Evolutionary conservation across 2,329 filamentous ascomycete species (phyloP).

Genomic region (Colletotrichum destructivum): DNA sequence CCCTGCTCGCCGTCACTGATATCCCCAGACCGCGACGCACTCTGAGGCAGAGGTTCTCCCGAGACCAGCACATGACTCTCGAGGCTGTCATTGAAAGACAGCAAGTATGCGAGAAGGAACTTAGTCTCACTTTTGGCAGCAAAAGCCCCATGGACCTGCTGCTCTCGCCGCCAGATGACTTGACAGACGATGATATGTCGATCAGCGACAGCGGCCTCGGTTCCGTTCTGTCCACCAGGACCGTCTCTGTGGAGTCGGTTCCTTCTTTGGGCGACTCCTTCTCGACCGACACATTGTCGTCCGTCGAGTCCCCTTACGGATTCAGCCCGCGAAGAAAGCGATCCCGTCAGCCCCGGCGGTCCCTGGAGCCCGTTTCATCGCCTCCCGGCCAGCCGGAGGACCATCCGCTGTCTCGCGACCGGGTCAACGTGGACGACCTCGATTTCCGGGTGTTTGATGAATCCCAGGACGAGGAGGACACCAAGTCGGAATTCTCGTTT

Average conservation of each 20-base stretch:
- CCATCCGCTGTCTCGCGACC: slow-evolving; percentile 67
- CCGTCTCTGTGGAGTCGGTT: slow-evolving; percentile 73
- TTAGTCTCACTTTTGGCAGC: slow-evolving; percentile 68
- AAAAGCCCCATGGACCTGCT: slow-evolving; percentile 72
- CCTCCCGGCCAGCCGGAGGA: slow-evolving; percentile 66
- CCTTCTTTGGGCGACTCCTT: slow-evolving; percentile 72
- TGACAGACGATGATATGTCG: slow-evolving; percentile 61
- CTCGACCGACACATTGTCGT: slow-evolving; percentile 64
- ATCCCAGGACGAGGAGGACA: slow-evolving; percentile 50
- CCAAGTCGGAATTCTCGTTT: slow-evolving; percentile 51
- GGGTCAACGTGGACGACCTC: slow-evolving; percentile 66
- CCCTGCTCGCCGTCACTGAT: slow-evolving; percentile 73
- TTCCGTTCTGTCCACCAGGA: slow-evolving; percentile 68
- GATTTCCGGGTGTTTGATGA: slow-evolving; percentile 49
- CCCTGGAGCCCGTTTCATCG: slow-evolving; percentile 69
- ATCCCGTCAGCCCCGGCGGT: slow-evolving; percentile 60
- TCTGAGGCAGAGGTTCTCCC: slow-evolving; percentile 47
- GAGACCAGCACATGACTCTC: slow-evolving; percentile 61
- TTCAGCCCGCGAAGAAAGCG: slow-evolving; percentile 52
- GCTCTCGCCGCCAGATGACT: slow-evolving; percentile 72
- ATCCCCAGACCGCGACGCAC: slow-evolving; percentile 67
- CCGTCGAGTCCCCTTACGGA: slow-evolving; percentile 64
- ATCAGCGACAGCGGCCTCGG: slow-evolving; percentile 68
- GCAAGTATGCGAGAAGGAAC: slow-evolving; percentile 70
- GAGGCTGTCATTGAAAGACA: slow-evolving; percentile 70